Percentiles rank a stretch among this genome's conserved stretches.
Conservation (phyloP, 768 basidiomycete species). For the Russula emetica region DNA sequence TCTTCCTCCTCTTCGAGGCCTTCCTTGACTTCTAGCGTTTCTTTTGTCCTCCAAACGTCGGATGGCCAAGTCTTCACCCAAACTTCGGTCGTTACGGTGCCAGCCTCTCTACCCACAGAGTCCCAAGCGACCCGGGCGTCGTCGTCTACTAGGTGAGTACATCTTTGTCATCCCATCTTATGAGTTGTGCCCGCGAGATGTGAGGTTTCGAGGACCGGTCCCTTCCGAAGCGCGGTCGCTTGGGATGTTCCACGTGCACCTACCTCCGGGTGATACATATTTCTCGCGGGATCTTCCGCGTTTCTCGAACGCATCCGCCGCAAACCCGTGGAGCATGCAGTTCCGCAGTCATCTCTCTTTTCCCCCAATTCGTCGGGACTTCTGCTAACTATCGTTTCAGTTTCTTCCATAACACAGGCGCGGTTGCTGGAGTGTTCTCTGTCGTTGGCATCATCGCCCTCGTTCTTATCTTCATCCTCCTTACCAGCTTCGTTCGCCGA, state of each 20-base stretch:
- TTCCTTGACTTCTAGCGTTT: slow-evolving; percentile 6
- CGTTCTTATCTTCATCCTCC: slow-evolving; percentile 49
- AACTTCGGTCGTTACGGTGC: slow-evolving; percentile 24
- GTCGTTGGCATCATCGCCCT: slow-evolving; percentile 62
- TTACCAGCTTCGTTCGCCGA: slow-evolving; percentile 53
- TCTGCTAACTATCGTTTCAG: slow-evolving; percentile 3
- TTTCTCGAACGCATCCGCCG: neutral
- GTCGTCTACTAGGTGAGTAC: slow-evolving; percentile 27
- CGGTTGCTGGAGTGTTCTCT: slow-evolving; percentile 67
- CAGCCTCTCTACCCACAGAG: slow-evolving; percentile 3
- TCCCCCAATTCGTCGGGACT: neutral
- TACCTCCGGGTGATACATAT: no score
- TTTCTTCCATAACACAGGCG: slow-evolving; percentile 69
- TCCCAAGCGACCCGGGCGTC: neutral
- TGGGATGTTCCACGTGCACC: neutral
- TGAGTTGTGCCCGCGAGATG: neutral
- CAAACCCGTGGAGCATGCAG: neutral
- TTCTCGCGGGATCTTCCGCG: neutral
- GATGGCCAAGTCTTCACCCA: slow-evolving; percentile 23
- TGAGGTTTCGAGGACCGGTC: neutral
- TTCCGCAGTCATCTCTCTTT: neutral
- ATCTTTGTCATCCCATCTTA: neutral
- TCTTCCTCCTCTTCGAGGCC: neutral
- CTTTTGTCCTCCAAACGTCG: slow-evolving; percentile 5
- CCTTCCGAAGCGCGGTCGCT: neutral